Percentiles rank a stretch among this genome's conserved stretches.
These are phyloP conservation scores for Thecaphora frezii DNA, from an alignment of 1,284 basidiomycete genomes.

Conservation along the genomic window DNA sequence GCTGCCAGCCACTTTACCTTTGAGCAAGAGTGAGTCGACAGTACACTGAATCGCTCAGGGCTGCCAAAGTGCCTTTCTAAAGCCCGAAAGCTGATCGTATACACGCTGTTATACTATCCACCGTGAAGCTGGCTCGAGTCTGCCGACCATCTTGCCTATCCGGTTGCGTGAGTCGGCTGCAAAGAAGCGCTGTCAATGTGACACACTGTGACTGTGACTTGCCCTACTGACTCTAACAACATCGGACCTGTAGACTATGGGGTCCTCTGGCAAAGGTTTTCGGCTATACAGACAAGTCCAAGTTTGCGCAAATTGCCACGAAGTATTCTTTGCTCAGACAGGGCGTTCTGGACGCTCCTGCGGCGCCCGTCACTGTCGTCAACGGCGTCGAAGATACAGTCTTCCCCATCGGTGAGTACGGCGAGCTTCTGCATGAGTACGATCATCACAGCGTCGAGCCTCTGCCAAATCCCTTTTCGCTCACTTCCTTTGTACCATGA, in stretches of 20 bases:
- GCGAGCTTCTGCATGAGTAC: too few relatives aligned
- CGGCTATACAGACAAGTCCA: conserved; percentile 18
- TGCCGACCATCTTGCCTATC: conserved; percentile 24
- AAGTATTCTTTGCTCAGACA: conserved; percentile 24
- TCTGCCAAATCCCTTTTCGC: too few relatives aligned
- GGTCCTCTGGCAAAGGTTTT: conserved; percentile 19
- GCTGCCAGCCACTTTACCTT: conserved; percentile 35
- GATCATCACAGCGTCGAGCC: too few relatives aligned
- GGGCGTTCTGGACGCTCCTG: conserved; percentile 20
- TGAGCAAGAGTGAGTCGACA: conserved; percentile 20
- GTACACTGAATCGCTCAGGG: too few relatives aligned
- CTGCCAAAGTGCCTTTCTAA: too few relatives aligned
- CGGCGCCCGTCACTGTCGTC: conserved; percentile 14
- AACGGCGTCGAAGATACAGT: conserved; percentile 32
- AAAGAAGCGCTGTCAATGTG: too few relatives aligned
- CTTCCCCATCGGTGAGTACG: conserved; percentile 28
- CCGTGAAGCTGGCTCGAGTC: conserved; percentile 39
- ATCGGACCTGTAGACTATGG: conserved; percentile 15
- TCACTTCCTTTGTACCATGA: background rate
- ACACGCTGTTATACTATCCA: background rate
- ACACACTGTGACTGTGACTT: too few relatives aligned
- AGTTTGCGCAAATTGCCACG: conserved; percentile 17
- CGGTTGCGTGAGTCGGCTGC: conserved; percentile 3
- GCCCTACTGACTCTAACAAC: too few relatives aligned
- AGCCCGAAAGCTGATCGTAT: background rate